A percentile compares a stretch with the other conserved stretches of the same genome.
Conservation (phyloP, 345 rosid species). For the Syzygium grande region DNA sequence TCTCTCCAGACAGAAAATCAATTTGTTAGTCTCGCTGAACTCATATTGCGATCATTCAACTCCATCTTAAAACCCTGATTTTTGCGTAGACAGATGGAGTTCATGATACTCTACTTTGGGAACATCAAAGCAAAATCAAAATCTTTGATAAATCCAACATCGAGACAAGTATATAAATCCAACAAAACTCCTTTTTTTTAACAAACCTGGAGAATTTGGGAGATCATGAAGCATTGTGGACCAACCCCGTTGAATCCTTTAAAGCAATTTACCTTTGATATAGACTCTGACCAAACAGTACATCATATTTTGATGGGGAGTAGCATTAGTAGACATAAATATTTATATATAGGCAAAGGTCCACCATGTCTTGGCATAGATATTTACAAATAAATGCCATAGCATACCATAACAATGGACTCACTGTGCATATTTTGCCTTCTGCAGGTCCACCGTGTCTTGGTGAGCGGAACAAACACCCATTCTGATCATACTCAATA, state of each 20-base stretch:
- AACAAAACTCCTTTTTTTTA: neutral
- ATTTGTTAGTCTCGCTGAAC: too few species aligned
- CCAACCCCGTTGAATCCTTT: neutral
- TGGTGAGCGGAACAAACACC: neutral
- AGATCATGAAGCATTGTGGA: neutral
- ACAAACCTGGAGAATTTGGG: neutral
- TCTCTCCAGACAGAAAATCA: too few species aligned
- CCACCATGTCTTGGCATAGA: too few species aligned
- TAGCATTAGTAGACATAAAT: neutral
- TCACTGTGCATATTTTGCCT: neutral
- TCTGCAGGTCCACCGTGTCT: neutral
- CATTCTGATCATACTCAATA: neutral
- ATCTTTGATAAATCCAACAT: neutral
- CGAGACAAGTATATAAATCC: neutral
- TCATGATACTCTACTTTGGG: neutral
- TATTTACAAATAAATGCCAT: too few species aligned
- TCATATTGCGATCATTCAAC: too few species aligned
- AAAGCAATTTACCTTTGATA: neutral
- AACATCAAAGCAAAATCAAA: neutral
- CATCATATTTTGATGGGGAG: neutral
- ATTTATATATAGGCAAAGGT: neutral
- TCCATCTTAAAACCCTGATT: too few species aligned
- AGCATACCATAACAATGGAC: too few species aligned
- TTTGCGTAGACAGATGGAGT: too few species aligned
- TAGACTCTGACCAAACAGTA: neutral